A percentile compares a stretch with the other conserved stretches of the same genome.
Evolutionary conservation across 2,329 filamentous ascomycete species (phyloP).

Genomic region (Xylaria digitata): DNA sequence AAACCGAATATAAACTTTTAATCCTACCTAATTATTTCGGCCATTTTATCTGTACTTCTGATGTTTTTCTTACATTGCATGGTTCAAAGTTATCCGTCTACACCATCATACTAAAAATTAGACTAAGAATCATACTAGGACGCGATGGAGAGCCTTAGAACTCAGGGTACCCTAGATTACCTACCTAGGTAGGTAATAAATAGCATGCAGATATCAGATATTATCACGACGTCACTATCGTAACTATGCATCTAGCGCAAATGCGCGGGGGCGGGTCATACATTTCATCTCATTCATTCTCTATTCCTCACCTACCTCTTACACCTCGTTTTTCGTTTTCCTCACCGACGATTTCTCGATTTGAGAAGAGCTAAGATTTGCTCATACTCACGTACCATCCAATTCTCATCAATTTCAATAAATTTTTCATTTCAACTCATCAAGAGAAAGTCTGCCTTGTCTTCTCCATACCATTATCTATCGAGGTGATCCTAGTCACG

Average conservation of each 20-base stretch:
- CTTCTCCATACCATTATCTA: too few relatives aligned
- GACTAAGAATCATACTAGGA: too few relatives aligned
- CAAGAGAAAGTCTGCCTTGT: background rate
- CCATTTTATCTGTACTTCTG: background rate
- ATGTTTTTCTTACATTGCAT: background rate
- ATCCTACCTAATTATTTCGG: too few relatives aligned
- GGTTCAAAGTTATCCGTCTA: too few relatives aligned
- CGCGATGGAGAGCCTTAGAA: too few relatives aligned
- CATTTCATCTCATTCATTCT: too few relatives aligned
- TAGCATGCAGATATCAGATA: too few relatives aligned
- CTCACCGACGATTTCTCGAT: background rate
- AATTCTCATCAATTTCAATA: background rate
- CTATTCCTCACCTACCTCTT: too few relatives aligned
- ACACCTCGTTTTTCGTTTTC: background rate
- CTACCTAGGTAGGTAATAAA: too few relatives aligned
- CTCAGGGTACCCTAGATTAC: too few relatives aligned
- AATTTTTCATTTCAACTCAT: background rate
- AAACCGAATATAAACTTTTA: background rate
- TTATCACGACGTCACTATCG: background rate
- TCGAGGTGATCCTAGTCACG: background rate
- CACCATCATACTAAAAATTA: too few relatives aligned
- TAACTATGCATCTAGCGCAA: constrained; percentile 26
- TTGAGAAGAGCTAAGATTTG: background rate
- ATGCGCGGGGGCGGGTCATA: background rate
- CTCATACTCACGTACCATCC: background rate